Conservation (phyloP, 1,284 basidiomycete species). For the Fomitopsis schrenkii region DNA sequence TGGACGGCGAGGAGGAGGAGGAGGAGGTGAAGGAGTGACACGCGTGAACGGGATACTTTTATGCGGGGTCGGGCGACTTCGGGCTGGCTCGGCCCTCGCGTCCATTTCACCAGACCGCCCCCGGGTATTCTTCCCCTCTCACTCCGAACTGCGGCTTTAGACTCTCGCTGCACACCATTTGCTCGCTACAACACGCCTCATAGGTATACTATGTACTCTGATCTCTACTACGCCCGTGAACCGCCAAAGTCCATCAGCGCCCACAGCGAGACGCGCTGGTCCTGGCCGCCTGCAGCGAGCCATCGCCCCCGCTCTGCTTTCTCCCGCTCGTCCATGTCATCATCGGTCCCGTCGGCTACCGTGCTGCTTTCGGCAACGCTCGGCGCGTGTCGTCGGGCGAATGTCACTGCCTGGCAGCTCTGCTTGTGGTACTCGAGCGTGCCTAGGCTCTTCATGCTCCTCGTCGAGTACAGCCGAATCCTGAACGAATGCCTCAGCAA, state of each 20-base stretch:
- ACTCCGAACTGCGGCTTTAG: neutral
- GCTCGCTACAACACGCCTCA: too few species aligned
- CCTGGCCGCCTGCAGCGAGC: constrained; percentile 73
- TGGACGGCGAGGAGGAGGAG: constrained; percentile 6
- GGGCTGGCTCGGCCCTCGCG: neutral
- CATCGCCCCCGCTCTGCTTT: constrained; percentile 52
- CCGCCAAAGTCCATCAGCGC: constrained; percentile 59
- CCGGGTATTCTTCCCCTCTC: neutral
- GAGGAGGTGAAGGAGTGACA: constrained; percentile 7
- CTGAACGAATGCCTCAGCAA: constrained; percentile 34
- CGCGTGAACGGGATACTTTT: neutral
- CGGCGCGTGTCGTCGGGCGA: constrained; percentile 37
- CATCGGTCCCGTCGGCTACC: constrained; percentile 43
- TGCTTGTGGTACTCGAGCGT: constrained; percentile 77
- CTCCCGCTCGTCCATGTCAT: constrained; percentile 50
- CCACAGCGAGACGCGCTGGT: constrained; percentile 78
- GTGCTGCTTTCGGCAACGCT: constrained; percentile 8
- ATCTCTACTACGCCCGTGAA: neutral
- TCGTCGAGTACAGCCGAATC: constrained; percentile 74
- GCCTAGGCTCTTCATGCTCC: constrained; percentile 73
- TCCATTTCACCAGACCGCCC: neutral
- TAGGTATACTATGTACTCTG: too few species aligned
- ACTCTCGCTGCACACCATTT: neutral
- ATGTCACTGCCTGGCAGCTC: constrained; percentile 66
- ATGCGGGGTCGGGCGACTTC: neutral